Evolutionary conservation across 208 protist genomes (phyloP).

Genomic region (Naegleria fowleri): DNA sequence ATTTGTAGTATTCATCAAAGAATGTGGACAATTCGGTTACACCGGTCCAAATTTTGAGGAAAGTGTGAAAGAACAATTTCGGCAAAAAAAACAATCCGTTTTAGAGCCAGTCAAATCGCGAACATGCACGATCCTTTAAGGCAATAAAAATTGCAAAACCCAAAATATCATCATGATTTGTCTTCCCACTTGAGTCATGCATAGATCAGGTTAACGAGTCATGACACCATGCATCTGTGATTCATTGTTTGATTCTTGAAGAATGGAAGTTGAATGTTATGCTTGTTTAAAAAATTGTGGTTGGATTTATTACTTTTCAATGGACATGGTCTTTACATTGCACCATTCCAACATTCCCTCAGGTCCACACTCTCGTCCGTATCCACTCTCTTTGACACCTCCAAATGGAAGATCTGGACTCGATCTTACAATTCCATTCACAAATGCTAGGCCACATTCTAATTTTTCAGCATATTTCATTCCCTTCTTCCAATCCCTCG

Average conservation of each 20-base stretch:
- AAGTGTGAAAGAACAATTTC: neutral
- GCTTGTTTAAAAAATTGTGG: neutral
- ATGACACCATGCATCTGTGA: too few species aligned
- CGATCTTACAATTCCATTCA: neutral
- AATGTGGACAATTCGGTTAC: neutral
- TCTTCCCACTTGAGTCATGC: too few species aligned
- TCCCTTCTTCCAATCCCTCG: conserved; percentile 56
- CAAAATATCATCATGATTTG: too few species aligned
- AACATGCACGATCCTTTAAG: neutral
- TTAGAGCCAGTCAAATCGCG: neutral
- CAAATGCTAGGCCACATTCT: conserved; percentile 59
- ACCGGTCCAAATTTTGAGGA: neutral
- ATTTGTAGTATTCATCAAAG: neutral
- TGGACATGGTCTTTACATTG: conserved; percentile 60
- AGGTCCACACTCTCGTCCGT: conserved; percentile 70
- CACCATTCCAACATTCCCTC: conserved; percentile 62
- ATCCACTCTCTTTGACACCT: conserved; percentile 74
- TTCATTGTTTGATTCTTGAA: too few species aligned
- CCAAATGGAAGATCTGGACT: conserved; percentile 79
- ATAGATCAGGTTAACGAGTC: too few species aligned
- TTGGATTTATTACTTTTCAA: conserved; percentile 30
- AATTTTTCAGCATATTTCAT: conserved; percentile 55
- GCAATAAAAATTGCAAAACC: neutral
- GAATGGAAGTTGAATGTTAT: too few species aligned
- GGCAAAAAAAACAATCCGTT: neutral